Evolutionary conservation across 306 rosid species (phyloP), one percentile per base, ranked within the genome.

Genomic region (Castanopsis chinensis): DNA sequence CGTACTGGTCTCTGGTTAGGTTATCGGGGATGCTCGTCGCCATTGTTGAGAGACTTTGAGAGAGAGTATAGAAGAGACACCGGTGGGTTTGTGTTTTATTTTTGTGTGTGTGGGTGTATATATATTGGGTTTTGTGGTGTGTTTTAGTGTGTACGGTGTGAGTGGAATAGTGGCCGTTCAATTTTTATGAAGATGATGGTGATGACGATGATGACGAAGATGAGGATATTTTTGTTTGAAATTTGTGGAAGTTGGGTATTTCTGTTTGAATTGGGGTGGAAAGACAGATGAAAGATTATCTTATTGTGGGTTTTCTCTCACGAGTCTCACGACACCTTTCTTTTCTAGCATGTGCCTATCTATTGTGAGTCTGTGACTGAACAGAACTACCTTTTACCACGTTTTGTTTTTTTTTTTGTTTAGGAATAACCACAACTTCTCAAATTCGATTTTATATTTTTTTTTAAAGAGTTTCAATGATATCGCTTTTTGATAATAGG

Each of bases 1-100:
- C 91, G 76, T 88, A 87, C 64, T 92, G 91, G 3, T 90, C 92
- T 43, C 94, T 85, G 80, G 14, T 82, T 65, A 90, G 91, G 87
- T 88, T 90, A 35, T 89, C 94, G 15, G 92, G 88, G 57, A 90
- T 53, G 13, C 68, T 45, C 11, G 84, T 67, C 60, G 83, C 91
- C 93, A 89, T 91, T 59, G 69, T 19, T 37, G 45, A 37, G 45
- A 37, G 45, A 37, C 45, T 37, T 8, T 2, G 45, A 0, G 45
- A 37, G 45, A 37, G 33, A 4, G 7, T 18, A 19, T 33, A 27
- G 7, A 21, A 49, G 54, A 64, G 30, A 79, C 27, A 30, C 14
- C 55, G 59, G 56, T 20, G 78, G 3, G 33, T 35, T 2, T 7
- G 0, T 28, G 8, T 13, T 4, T n/a, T n/a, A n/a, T n/a, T 25